Base-by-base conservation (phyloP, 371 early-diverging fungal genomes). In the Mortierella sp. region DNA sequence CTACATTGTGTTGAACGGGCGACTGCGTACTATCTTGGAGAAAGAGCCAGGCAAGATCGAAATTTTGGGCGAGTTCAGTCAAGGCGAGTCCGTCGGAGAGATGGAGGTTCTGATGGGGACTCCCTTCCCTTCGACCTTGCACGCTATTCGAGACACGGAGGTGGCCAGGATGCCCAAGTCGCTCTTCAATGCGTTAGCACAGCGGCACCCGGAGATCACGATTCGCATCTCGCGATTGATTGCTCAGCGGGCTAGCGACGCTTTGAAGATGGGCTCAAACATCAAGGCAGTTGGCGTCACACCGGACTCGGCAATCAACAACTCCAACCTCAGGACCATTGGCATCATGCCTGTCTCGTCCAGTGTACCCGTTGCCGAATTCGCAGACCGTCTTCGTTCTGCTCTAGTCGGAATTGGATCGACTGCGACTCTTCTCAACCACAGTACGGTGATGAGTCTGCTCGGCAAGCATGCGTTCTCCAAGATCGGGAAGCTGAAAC, bases 101-200 rank as follows among this genome's bases (percentile, higher is more conserved):
- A 85, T 97, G 41, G 98, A 97, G 80, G 96, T 98, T n/a, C 85
- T 99, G 64, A 93, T 94, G 79, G 94, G 91, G 68, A 87, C 90
- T 9, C 91, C 92, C 1, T 92, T 96, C 53, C 90, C 93, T n/a
- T 92, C 93, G n/a, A 98, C 96, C 5, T 88, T 98, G 19, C 97
- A 98, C 79, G 98, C 99, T 8, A 99, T 99, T 74, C 95, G 99
- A 53, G 98, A 98, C 82, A 93, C 97, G 1, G 99, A 99, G 84
- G 89, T 98, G 14, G 97, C 97, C 16, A 90, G 96, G n/a, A 94
- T 99, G 90, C 99, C 99, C 1, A 96, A 95, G 69, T 95, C 96
- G 0, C 88, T 99, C 50, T 97, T 99, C 86, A 94, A 96, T 72
- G 95, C 98, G 7, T 90, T 99, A 40, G 94, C 97, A 22, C 81